Conservation (phyloP, 768 basidiomycete genomes). For the Lactarius hatsudake region DNA sequence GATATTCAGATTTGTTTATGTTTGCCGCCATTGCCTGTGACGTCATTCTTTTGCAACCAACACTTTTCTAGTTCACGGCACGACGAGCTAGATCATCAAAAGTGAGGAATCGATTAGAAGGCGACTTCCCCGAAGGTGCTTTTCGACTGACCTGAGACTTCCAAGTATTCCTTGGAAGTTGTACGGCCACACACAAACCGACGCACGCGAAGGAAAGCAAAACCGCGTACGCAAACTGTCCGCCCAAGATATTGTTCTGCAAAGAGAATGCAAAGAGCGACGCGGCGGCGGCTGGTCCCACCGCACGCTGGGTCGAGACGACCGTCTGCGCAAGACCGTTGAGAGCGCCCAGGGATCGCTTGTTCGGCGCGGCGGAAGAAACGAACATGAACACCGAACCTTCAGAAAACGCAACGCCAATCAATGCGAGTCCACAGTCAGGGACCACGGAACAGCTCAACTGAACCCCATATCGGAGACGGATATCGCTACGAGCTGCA, state of each 20-base stretch:
- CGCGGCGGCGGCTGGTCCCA: conserved; percentile 33
- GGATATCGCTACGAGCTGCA: not conserved
- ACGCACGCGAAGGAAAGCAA: conserved; percentile 12
- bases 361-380: conserved; percentile 34
- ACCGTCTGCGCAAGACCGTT: conserved; percentile 41
- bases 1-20: too few relatives aligned
- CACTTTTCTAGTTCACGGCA: not conserved
- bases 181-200: not conserved
- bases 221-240: conserved; percentile 41
- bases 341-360: conserved; percentile 40
- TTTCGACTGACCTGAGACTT: not conserved
- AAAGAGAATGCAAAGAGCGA: conserved; percentile 54
- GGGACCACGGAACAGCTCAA: not conserved
- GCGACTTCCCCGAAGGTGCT: not conserved
- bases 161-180: not conserved
- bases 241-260: conserved; percentile 43
- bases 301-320: conserved; percentile 45
- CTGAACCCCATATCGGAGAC: not conserved
- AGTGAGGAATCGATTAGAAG: not conserved
- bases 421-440: not conserved
- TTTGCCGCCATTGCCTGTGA: too few relatives aligned
- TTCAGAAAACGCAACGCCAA: not conserved
- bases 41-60: too few relatives aligned
- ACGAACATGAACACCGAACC: conserved; percentile 34
- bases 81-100: not conserved